These are phyloP conservation scores for Penstemon eatonii DNA, from an alignment of 257 asterid species.

Conservation along the genomic window DNA sequence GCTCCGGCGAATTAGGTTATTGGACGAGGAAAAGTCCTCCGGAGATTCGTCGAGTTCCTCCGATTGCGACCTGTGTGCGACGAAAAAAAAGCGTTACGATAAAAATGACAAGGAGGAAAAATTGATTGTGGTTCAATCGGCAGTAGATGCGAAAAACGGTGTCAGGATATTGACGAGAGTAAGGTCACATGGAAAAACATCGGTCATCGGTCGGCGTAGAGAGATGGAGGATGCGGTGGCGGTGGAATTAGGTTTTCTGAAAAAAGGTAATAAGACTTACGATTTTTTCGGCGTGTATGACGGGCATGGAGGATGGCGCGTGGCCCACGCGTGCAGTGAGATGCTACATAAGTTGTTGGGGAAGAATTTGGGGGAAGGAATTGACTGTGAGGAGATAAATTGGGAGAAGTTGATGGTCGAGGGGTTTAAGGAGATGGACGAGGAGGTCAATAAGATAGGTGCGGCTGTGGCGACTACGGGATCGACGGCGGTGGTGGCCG, in stretches of 20 bases:
- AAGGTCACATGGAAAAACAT: constrained; percentile 41
- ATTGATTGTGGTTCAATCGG: neutral
- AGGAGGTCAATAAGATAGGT: constrained; percentile 49
- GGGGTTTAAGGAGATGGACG: constrained; percentile 62
- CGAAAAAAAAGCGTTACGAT: constrained; percentile 27
- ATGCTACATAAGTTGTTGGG: constrained; percentile 47
- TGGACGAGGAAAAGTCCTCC: neutral
- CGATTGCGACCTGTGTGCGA: neutral
- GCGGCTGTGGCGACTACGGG: constrained; percentile 55
- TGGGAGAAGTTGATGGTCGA: constrained; percentile 61
- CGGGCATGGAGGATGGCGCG: constrained; percentile 76
- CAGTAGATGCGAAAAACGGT: too few relatives aligned
- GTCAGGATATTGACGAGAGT: too few relatives aligned
- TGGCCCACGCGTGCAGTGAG: constrained; percentile 61
- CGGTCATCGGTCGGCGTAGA: constrained; percentile 63
- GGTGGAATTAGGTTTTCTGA: constrained; percentile 44
- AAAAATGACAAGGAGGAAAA: constrained; percentile 3
- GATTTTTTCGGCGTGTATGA: constrained; percentile 73
- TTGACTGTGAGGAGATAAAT: constrained; percentile 16
- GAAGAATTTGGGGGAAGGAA: constrained; percentile 23
- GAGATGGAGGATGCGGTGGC: constrained; percentile 81
- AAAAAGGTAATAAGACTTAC: constrained; percentile 33
- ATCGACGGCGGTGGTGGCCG: constrained; percentile 76
- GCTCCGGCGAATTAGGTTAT: constrained; percentile 26
- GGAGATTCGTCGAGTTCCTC: constrained; percentile 8